Evolutionary conservation across 1,139 yeast genomes (phyloP), one percentile per base, ranked within the genome.

Genomic region (Candida tropicalis): DNA sequence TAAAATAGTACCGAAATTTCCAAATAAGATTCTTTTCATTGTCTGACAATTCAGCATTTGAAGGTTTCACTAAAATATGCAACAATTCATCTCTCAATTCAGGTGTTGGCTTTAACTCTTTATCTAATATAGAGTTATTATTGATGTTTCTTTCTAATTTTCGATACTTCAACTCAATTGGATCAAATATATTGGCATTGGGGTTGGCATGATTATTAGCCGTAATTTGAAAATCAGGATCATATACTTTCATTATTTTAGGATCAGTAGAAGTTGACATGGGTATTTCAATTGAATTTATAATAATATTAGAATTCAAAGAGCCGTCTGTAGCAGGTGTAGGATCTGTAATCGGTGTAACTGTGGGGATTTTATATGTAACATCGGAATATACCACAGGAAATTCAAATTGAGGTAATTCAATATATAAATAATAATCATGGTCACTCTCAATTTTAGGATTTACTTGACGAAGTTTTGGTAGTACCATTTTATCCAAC

Each of bases 1-100:
- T 79, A 44, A 91, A 75, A 61, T 84, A 91, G 66, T 88, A 93
- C 42, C 99, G 70, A 62, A 87, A 93, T 62, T 87, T 87, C 98
- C 98, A 93, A 13, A 95, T 76, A 55, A 90, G 66, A 52, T 90
- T 90, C 68, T 87, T 90, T 53, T 93, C 98, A 57, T 86, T 82
- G 42, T 87, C 91, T 5, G 84, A 77, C 38, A 93, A 70, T 54
- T 84, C 89, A 40, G 87, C 84, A 35, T 89, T 93, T 2, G 97
- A 90, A 1, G 97, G 93, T 53, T 84, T 88, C 27, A 75, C 72
- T 41, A 91, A 70, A 4, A 91, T 87, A 42, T 66, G 73, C 47
- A 81, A 71, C 42, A 93, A 70, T 51, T 87, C 86, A 52, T 86
- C 93, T 51, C 97, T 73, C 32, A 85, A 73, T 54, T 84, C 86